A percentile compares a stretch with the other conserved stretches of the same genome.
Conservation (phyloP, 345 rosid species). For the Salix brachista region DNA sequence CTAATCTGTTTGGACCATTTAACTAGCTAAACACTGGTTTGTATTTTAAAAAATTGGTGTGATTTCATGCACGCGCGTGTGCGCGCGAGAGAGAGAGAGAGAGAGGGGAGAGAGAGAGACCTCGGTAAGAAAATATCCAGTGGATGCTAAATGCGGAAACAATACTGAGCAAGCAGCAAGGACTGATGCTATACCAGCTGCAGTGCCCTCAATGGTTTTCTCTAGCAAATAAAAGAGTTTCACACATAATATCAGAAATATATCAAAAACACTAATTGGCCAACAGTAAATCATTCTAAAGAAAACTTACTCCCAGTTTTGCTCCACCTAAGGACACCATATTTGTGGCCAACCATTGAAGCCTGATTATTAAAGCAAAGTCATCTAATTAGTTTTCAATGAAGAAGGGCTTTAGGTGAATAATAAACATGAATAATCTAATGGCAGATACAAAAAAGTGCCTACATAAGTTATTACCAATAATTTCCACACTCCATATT, state of each 20-base stretch:
- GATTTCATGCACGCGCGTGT: no score
- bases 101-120: constrained; percentile 32
- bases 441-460: background rate
- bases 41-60: no score
- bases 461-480: background rate
- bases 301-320: constrained; percentile 70
- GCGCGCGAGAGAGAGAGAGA: background rate
- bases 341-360: constrained; percentile 93
- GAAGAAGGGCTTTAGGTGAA: background rate
- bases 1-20: no score
- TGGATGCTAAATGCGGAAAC: constrained; percentile 82
- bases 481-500: background rate
- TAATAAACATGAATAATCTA: background rate
- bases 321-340: constrained; percentile 94
- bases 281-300: background rate
- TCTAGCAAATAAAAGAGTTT: constrained; percentile 39
- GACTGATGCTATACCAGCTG: constrained; percentile 87
- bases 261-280: background rate
- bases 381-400: no score
- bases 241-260: constrained; percentile 14
- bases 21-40: no score
- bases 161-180: constrained; percentile 71
- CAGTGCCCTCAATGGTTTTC: constrained; percentile 97
- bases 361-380: constrained; percentile 47
- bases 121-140: constrained; percentile 68